A percentile compares a stretch with the other conserved stretches of the same genome.
phyloP scores from a whole-genome alignment of 768 basidiomycete species.

The Tulasnella sp. region DNA sequence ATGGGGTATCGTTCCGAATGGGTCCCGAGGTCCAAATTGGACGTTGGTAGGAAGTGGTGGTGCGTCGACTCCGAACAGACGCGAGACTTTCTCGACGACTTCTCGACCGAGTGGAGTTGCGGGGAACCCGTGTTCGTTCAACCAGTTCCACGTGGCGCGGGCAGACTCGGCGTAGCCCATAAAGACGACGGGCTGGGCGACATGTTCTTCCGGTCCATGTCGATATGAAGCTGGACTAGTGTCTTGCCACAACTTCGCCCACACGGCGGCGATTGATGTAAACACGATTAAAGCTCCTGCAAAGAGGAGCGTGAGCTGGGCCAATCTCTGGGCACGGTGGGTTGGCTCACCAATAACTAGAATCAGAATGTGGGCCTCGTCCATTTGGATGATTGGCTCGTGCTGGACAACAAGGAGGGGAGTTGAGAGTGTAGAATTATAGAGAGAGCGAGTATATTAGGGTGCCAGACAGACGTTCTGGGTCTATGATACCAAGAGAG shows the following conservation, averaged over 20 bases:
- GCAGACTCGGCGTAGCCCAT: not conserved
- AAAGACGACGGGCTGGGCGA: not conserved
- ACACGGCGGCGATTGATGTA: not conserved
- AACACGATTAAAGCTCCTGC: not conserved
- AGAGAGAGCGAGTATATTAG: not conserved
- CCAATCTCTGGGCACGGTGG: not conserved
- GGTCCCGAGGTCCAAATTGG: not conserved
- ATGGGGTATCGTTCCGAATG: not conserved
- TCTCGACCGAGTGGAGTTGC: not conserved
- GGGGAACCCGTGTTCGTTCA: not conserved
- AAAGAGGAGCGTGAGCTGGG: not conserved
- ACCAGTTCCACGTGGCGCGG: not conserved
- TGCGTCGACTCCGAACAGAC: not conserved
- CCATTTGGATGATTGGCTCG: not conserved
- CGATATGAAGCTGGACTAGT: not conserved
- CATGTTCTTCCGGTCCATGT: not conserved
- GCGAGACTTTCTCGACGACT: not conserved
- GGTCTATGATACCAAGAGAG: not conserved
- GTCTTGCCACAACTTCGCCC: not conserved
- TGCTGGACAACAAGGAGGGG: not conserved
- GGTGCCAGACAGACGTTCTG: not conserved
- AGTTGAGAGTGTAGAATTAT: not conserved
- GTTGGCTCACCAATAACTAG: not conserved
- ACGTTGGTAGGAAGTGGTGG: not conserved
- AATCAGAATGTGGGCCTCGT: not conserved